Conservation (phyloP, 2,329 filamentous ascomycete genomes). For the Aspergillus nomiae region DNA sequence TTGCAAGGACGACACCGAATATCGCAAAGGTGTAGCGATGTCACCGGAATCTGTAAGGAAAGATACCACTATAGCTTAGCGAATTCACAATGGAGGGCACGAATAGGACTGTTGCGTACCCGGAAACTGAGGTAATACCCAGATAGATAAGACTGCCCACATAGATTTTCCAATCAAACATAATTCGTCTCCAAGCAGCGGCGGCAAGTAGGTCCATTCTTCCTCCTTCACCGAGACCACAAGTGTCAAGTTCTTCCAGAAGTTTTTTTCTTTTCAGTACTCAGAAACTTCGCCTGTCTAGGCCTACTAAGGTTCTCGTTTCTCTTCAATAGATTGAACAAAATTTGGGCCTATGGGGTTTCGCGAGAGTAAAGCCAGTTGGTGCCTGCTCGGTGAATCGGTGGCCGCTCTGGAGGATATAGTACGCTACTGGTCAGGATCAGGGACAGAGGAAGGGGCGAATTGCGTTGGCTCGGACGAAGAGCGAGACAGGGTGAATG, state of each 20-base stretch:
- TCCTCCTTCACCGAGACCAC: constrained; percentile 27
- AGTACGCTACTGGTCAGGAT: neutral
- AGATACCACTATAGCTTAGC: constrained; percentile 34
- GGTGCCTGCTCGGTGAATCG: neutral
- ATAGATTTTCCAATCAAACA: constrained; percentile 38
- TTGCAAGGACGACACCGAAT: constrained; percentile 34
- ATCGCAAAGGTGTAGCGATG: constrained; percentile 41
- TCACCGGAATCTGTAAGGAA: constrained; percentile 31
- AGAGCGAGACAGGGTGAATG: neutral
- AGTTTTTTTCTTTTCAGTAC: constrained; percentile 28
- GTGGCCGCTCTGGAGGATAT: neutral
- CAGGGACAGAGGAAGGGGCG: neutral
- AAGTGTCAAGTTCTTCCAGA: constrained; percentile 25
- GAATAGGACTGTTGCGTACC: constrained; percentile 38
- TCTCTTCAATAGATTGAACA: constrained; percentile 5
- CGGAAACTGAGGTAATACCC: constrained; percentile 34
- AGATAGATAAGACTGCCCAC: constrained; percentile 36
- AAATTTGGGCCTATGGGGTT: neutral
- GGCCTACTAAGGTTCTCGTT: constrained; percentile 20
- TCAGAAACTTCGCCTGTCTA: constrained; percentile 35
- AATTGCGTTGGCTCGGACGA: neutral
- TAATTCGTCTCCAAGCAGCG: constrained; percentile 28
- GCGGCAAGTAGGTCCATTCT: constrained; percentile 33
- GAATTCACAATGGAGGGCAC: constrained; percentile 38
- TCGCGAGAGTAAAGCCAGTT: neutral